Evolutionary conservation across 331 rosid species (phyloP).

Genomic region (Phaseolus coccineus): DNA sequence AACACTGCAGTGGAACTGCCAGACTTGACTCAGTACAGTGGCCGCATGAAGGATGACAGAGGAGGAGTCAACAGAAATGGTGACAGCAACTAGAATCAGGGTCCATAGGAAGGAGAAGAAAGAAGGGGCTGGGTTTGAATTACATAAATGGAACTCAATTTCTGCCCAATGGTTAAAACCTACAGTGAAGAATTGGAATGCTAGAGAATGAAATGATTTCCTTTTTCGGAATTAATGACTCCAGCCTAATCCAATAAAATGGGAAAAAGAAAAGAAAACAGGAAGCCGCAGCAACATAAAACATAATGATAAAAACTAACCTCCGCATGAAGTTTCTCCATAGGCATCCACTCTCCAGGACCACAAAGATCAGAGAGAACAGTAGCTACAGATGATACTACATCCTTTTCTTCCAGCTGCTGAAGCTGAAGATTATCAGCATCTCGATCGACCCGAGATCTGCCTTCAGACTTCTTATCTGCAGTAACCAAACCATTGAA

Average conservation of each 20-base stretch:
- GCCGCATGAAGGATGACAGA: not conserved
- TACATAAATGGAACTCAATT: not conserved
- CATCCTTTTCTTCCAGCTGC: slow-evolving; percentile 94
- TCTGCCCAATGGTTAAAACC: not conserved
- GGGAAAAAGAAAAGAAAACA: not conserved
- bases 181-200: not conserved
- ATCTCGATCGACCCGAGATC: slow-evolving; percentile 89
- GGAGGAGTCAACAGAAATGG: not conserved
- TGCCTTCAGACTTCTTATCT: slow-evolving; percentile 91
- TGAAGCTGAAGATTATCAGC: slow-evolving; percentile 88
- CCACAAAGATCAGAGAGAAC: slow-evolving; percentile 98
- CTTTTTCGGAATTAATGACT: not conserved
- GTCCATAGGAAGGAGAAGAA: not conserved
- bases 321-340: slow-evolving; percentile 96
- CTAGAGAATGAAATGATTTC: not conserved
- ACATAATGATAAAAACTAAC: slow-evolving; percentile 58
- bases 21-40: not conserved
- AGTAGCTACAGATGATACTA: slow-evolving; percentile 96
- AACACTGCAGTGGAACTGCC: not conserved
- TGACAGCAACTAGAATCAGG: not conserved
- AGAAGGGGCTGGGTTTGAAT: not conserved
- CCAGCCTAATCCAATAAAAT: not conserved
- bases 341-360: slow-evolving; percentile 99
- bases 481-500: slow-evolving; percentile 45
- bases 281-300: not conserved